Percentiles rank a stretch among this genome's conserved stretches.
These are phyloP conservation scores for Sclerotinia trifoliorum DNA, from an alignment of 2,329 filamentous ascomycete species.

Conservation along the genomic window DNA sequence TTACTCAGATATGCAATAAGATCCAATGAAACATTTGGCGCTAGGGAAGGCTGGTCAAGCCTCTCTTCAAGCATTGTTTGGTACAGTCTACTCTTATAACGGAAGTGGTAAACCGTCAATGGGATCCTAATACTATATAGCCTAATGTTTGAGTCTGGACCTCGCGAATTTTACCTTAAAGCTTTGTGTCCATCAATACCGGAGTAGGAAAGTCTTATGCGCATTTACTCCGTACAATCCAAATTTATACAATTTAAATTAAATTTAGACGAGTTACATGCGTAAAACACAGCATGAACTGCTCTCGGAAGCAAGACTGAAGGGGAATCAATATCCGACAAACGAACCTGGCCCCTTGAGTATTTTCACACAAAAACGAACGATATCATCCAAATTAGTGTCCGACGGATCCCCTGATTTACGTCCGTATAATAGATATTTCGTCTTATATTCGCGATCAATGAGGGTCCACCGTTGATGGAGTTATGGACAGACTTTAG, in stretches of 20 bases:
- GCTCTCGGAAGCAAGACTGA: not conserved
- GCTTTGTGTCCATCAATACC: not conserved
- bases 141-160: not conserved
- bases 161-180: not conserved
- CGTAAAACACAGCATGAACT: not conserved
- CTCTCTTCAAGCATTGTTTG: not conserved
- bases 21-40: not conserved
- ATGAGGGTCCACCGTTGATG: not conserved
- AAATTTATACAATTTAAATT: not conserved
- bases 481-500: slow-evolving; percentile 2
- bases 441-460: not conserved
- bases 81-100: no score
- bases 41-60: not conserved
- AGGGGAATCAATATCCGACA: not conserved
- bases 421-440: not conserved
- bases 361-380: not conserved
- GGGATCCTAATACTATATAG: not conserved
- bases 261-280: not conserved
- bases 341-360: not conserved
- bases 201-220: not conserved
- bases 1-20: not conserved
- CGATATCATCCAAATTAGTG: not conserved
- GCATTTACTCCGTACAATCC: not conserved
- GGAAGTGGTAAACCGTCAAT: not conserved
- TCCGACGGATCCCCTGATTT: not conserved